A percentile compares a stretch with the other conserved stretches of the same genome.
Conservation (phyloP, 768 basidiomycete species). For the Tylopilus rubrobrunneus region DNA sequence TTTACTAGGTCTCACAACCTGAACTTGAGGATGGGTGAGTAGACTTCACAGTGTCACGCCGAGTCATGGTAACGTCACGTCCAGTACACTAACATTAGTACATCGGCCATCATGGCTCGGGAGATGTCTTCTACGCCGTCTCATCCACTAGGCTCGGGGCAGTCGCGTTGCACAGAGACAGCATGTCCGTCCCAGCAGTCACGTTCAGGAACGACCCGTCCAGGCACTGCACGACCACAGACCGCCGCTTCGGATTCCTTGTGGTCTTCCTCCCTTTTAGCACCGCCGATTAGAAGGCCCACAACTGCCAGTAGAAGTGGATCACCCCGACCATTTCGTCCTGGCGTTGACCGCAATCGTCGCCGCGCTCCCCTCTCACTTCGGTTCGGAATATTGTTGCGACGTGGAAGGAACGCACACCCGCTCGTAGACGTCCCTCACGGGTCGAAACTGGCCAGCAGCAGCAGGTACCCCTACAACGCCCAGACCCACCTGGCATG, state of each 20-base stretch:
- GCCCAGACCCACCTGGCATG: too few relatives aligned
- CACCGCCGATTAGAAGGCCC: conserved; percentile 41
- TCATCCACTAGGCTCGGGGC: conserved; percentile 10
- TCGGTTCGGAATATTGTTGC: conserved; percentile 77
- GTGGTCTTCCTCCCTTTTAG: conserved; percentile 42
- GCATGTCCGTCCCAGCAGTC: conserved; percentile 53
- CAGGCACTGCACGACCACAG: conserved; percentile 50
- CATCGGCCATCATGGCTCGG: not conserved
- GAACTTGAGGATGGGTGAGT: too few relatives aligned
- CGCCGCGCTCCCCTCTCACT: conserved; percentile 66
- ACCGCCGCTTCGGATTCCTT: conserved; percentile 41
- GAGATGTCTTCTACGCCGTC: conserved; percentile 13
- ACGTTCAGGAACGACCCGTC: conserved; percentile 41
- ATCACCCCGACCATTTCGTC: conserved; percentile 45
- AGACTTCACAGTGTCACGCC: not conserved
- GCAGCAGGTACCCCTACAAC: too few relatives aligned
- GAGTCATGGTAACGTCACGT: not conserved
- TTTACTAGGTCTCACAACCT: too few relatives aligned
- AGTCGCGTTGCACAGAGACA: conserved; percentile 12
- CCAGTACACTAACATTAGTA: too few relatives aligned
- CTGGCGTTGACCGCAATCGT: conserved; percentile 60
- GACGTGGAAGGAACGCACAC: conserved; percentile 77
- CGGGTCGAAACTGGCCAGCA: too few relatives aligned
- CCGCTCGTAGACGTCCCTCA: conserved; percentile 18
- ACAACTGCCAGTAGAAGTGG: conserved; percentile 19